These are phyloP conservation scores for Yamagishiella unicocca DNA, from an alignment of 139 green algal species.

Conservation along the genomic window DNA sequence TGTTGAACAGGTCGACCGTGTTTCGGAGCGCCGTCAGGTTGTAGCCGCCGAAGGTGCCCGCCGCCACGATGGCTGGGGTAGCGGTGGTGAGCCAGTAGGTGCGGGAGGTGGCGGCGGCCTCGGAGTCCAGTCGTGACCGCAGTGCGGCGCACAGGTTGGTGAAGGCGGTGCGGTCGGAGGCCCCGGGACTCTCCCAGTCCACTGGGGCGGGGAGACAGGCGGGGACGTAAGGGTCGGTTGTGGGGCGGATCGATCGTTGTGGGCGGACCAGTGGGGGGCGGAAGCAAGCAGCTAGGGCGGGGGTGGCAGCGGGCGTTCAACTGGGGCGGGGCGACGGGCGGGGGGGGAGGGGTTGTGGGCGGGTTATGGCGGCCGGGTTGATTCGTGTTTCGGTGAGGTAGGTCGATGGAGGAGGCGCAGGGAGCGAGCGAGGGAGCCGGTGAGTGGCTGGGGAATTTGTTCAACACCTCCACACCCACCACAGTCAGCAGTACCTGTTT, in stretches of 20 bases:
- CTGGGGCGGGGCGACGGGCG: too few relatives aligned
- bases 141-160: neutral
- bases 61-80: neutral
- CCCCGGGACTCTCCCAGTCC: conserved; percentile 1
- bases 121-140: neutral
- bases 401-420: too few relatives aligned
- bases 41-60: neutral
- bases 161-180: neutral
- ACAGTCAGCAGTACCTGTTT: neutral
- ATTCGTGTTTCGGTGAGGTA: too few relatives aligned
- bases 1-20: conserved; percentile 37
- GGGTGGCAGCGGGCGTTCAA: too few relatives aligned
- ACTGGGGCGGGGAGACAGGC: neutral
- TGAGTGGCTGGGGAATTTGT: too few relatives aligned
- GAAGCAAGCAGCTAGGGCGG: too few relatives aligned
- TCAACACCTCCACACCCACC: neutral
- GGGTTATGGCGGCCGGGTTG: too few relatives aligned
- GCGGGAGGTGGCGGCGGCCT: neutral
- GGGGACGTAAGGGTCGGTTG: neutral
- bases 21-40: neutral
- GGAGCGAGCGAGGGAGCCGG: too few relatives aligned
- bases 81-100: neutral
- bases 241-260: neutral
- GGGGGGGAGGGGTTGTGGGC: too few relatives aligned
- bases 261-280: too few relatives aligned